Evolutionary conservation across 23 red algal species (phyloP), one percentile per base, ranked within the genome.

Genomic region (Gracilaria domingensis): DNA sequence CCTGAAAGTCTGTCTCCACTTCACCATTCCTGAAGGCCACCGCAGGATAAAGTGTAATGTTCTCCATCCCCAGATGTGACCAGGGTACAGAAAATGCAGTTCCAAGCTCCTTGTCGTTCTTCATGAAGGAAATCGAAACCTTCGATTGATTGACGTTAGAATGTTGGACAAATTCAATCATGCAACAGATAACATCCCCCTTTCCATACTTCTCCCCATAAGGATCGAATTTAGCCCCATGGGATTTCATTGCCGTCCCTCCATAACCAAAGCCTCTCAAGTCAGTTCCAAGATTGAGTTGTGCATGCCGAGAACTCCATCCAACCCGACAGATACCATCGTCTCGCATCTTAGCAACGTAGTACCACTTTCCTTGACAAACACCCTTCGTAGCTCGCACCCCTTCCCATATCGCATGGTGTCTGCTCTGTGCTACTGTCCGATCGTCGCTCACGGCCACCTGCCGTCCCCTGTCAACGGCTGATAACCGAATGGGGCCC

Each of bases 311-410:
- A 33, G 95, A 86, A 54, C 91, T 87, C 95, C 95, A 98, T 11
- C 95, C 95, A n/a, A 98, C 81, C 26, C 95, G 86, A 94, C 89
- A 89, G 34, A 98, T 92, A n/a, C 95, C 95, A 35, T 98, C 95
- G 80, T 90, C 91, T 23, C 66, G 24, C 51, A 93, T 84, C 39
- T 78, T 39, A 0, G 88, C 95, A 12, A 93, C 71, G 80, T 74
- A 98, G 54, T 83, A 93, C 95, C 95, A 98, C 42, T 86, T 84
- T 33, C 95, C 95, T 8, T 28, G 53, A 36, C 75, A 81, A 12
- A 83, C 90, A 12, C 77, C 90, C n/a, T 70, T 66, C 18, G 88
- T 93, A 8, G 88, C 95, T 8, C 89, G 79, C 21, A 89, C 59
- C 34, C 88, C 95, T 66, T 92, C 88, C 89, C 80, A 91, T 62